Conservation (phyloP, 2,329 filamentous ascomycete genomes). For the Phaeophleospora eucalypticola region DNA sequence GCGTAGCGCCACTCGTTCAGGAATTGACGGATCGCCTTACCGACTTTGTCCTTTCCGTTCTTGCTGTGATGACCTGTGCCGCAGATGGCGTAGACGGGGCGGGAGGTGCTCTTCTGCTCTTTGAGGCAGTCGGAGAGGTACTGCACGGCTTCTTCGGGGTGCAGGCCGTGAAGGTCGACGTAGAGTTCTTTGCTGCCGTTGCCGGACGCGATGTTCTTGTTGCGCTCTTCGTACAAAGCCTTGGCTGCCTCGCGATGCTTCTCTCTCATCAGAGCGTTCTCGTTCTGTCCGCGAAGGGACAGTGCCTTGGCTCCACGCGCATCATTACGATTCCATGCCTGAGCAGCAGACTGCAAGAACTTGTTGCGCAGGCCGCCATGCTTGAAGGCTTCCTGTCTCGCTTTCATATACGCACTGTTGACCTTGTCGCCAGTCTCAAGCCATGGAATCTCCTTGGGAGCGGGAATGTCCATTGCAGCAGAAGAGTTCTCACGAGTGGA, state of each 20-base stretch:
- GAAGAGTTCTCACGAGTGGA: constrained; percentile 69
- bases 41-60: constrained; percentile 98
- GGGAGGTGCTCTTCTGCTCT: constrained; percentile 67
- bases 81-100: constrained; percentile 90
- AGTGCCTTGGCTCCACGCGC: constrained; percentile 92
- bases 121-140: constrained; percentile 85
- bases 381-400: constrained; percentile 91
- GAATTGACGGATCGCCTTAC: constrained; percentile 85
- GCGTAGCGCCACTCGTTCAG: constrained; percentile 94
- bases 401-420: constrained; percentile 92
- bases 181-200: constrained; percentile 67
- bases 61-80: constrained; percentile 97
- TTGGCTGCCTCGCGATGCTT: constrained; percentile 90
- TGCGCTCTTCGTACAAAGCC: constrained; percentile 89
- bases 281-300: constrained; percentile 87
- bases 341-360: constrained; percentile 91
- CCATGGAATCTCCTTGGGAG: constrained; percentile 92
- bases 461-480: constrained; percentile 76
- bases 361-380: constrained; percentile 96
- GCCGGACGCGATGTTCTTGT: constrained; percentile 57
- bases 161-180: constrained; percentile 95
- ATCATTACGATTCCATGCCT: constrained; percentile 98
- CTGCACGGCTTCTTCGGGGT: constrained; percentile 92
- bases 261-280: constrained; percentile 96
- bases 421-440: constrained; percentile 85